Evolutionary conservation across 495 filamentous ascomycete species (phyloP), one percentile per base, ranked within the genome.

Genomic region (Hypomontagnella monticulosa): DNA sequence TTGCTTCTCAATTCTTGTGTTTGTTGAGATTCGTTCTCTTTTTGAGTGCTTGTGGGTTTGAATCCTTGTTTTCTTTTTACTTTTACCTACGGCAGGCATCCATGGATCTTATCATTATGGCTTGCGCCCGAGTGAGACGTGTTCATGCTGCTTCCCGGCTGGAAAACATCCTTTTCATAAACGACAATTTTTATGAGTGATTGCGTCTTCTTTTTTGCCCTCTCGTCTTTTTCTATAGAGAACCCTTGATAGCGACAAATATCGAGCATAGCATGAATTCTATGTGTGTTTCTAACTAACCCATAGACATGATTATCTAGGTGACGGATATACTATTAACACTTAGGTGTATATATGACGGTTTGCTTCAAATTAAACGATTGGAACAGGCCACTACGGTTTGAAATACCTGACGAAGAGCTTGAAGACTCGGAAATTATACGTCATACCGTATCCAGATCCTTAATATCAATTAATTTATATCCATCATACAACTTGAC

Each of bases 91-190:
- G 36, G 23, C 23, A 27, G 3, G 6, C 23, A 38, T 3, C 3
- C 36, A 38, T 10, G 36, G 2, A 38, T 11, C 36, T 11, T 38
- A 3, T 14, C 36, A 9, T 38, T 1, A 38, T 52, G 34, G 16
- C 20, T 36, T 44, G 56, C 15, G 16, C 4, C 40, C 3, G 34
- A 10, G 47, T 52, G 23, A n/a, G 47, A 58, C n/a, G 44, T 42
- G 42, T 64, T 57, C 46, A 59, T 66, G 62, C 62, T 55, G 20
- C 27, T 34, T 48, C 47, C 53, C 53, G 46, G 33, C 3, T 10
- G 43, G 43, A 11, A 27, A 30, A 16, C 47, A 36, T 50, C n/a
- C 18, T 27, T 27, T 27, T 27, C 23, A 27, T 27, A n/a, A n/a
- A n/a, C n/a, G n/a, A n/a, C n/a, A n/a, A n/a, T n/a, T n/a, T n/a